Evolutionary conservation across 2,329 filamentous ascomycete species (phyloP).

Genomic region (Penicillium digitatum): DNA sequence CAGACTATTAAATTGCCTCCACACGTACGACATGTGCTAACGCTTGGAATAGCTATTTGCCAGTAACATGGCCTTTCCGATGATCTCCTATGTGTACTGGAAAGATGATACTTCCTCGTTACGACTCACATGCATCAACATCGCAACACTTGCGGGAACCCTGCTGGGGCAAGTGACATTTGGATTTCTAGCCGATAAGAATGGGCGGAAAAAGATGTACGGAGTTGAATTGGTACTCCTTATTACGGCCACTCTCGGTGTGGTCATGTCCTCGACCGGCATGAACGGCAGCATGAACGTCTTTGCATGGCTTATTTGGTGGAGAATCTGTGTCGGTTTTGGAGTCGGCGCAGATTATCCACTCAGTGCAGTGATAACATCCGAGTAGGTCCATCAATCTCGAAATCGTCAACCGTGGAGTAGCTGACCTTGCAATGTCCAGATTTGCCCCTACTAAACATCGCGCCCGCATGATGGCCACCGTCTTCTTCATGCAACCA

Average conservation of each 20-base stretch:
- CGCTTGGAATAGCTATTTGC: constrained; percentile 41
- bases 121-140: constrained; percentile 42
- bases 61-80: constrained; percentile 50
- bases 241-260: constrained; percentile 46
- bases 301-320: constrained; percentile 46
- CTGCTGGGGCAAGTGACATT: constrained; percentile 48
- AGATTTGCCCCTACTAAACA: constrained; percentile 55
- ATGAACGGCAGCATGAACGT: constrained; percentile 44
- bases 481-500: constrained; percentile 67
- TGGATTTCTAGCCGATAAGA: constrained; percentile 47
- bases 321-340: constrained; percentile 48
- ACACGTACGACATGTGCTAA: not conserved
- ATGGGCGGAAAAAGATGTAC: constrained; percentile 51
- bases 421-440: not conserved
- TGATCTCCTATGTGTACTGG: constrained; percentile 50
- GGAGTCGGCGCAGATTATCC: constrained; percentile 68
- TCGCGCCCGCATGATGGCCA: constrained; percentile 64
- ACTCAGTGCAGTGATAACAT: constrained; percentile 62
- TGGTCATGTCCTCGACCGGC: constrained; percentile 46
- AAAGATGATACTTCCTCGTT: constrained; percentile 33
- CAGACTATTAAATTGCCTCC: not conserved
- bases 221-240: constrained; percentile 49
- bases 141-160: constrained; percentile 46
- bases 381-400: constrained; percentile 52
- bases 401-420: not conserved